Conservation (phyloP, 805 yeast genomes). For the Zygosaccharomyces pseudorouxii region DNA sequence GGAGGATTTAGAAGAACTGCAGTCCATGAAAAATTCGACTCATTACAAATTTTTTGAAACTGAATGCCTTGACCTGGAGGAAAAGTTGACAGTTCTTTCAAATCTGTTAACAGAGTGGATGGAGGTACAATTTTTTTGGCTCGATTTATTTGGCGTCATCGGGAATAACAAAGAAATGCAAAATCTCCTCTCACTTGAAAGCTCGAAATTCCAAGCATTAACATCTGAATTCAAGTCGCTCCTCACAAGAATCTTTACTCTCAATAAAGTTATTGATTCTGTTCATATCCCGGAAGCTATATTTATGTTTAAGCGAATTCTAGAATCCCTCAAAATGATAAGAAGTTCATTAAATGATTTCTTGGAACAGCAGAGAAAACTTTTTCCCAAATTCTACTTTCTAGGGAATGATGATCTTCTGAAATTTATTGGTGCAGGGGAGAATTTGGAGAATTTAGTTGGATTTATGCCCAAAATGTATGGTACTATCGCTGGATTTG, state of each 20-base stretch:
- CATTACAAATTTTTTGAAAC: slow-evolving; percentile 57
- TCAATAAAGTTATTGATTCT: slow-evolving; percentile 52
- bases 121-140: slow-evolving; percentile 86
- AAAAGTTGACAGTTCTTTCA: slow-evolving; percentile 47
- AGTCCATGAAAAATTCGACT: slow-evolving; percentile 67
- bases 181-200: slow-evolving; percentile 63
- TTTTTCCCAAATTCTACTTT: slow-evolving; percentile 79
- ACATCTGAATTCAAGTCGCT: slow-evolving; percentile 56
- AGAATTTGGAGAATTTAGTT: slow-evolving; percentile 44
- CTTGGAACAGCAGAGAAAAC: slow-evolving; percentile 70
- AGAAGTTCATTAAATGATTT: slow-evolving; percentile 68
- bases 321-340: slow-evolving; percentile 54
- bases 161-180: slow-evolving; percentile 54
- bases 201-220: slow-evolving; percentile 57
- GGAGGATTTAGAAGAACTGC: slow-evolving; percentile 57
- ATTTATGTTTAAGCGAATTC: slow-evolving; percentile 43
- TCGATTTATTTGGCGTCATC: slow-evolving; percentile 77
- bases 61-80: slow-evolving; percentile 51
- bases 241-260: slow-evolving; percentile 46
- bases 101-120: slow-evolving; percentile 64
- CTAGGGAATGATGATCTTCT: slow-evolving; percentile 86
- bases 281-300: slow-evolving; percentile 47
- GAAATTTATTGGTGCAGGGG: slow-evolving; percentile 69
- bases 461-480: slow-evolving; percentile 69
- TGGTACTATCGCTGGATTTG: slow-evolving; percentile 50